Evolutionary conservation across 23 red algal genomes (phyloP).

Genomic region (Gracilaria gracilis): DNA sequence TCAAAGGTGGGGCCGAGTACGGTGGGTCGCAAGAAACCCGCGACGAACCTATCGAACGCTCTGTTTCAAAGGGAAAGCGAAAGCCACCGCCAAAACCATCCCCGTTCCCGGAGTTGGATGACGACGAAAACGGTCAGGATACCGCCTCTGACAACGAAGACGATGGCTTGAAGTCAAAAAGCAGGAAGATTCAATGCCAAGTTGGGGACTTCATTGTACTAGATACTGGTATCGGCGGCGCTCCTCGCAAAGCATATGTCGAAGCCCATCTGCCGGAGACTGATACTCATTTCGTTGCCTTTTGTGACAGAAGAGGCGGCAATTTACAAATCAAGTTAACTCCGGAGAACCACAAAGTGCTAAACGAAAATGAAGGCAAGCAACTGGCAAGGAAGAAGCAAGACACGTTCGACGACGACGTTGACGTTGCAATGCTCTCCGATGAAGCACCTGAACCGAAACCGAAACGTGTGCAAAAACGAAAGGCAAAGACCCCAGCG

Average conservation of each 20-base stretch:
- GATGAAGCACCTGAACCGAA: conserved; percentile 13
- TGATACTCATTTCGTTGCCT: conserved; percentile 58
- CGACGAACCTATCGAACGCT: conserved; percentile 41
- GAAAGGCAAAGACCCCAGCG: not conserved
- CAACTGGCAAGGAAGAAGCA: conserved; percentile 20
- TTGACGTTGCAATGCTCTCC: conserved; percentile 1
- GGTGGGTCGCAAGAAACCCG: conserved; percentile 39
- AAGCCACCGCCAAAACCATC: not conserved
- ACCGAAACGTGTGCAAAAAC: not conserved
- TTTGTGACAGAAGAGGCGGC: conserved; percentile 47
- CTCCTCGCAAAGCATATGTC: conserved; percentile 41
- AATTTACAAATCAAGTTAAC: conserved; percentile 64
- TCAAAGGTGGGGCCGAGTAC: not conserved
- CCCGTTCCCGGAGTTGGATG: not conserved
- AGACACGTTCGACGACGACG: not conserved
- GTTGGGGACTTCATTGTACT: conserved; percentile 66
- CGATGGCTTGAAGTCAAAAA: conserved; percentile 14
- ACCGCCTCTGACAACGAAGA: conserved; percentile 52
- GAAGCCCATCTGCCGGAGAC: conserved; percentile 57
- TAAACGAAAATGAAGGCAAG: conserved; percentile 34
- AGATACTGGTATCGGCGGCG: conserved; percentile 19
- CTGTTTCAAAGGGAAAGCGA: not conserved
- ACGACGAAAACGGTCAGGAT: conserved; percentile 22
- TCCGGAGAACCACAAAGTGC: conserved; percentile 38
- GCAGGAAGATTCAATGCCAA: conserved; percentile 17